Evolutionary conservation across 1,139 yeast genomes (phyloP), one percentile per base, ranked within the genome.

Genomic region (Candida tropicalis): DNA sequence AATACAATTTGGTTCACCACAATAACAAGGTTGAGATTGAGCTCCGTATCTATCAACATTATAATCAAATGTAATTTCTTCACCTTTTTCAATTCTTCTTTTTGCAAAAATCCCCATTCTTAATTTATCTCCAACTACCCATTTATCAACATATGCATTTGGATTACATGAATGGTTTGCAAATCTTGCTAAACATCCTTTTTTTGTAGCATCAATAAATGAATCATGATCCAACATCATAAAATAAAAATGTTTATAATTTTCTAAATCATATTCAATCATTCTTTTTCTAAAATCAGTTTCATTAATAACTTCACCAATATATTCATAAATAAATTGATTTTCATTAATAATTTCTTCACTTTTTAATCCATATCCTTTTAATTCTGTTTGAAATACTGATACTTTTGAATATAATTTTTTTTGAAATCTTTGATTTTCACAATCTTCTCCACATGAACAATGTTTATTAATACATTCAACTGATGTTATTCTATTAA

Each of bases 1-100:
- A 37, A 89, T 76, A 75, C 99, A 93, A 64, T 88, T 91, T 20
- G 86, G 76, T 52, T 91, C 96, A 2, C 96, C 97, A 68, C 99
- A 93, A 65, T 87, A 87, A 65, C 99, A 93, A 18, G 89, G 87
- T 65, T 93, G 98, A 6, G 95, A 90, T 50, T 83, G 84, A 1
- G 97, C 95, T 22, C 99, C 99, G 62, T 90, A 93, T 48, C 99
- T 74, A 64, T 93, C 99, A 22, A 93, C 98, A 59, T 93, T 93
- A 63, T 93, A 93, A 65, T 93, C 97, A 66, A 93, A 91, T 0
- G 97, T 88, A 50, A 93, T 82, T 61, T 93, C 99, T 63, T 93
- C 98, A 38, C 97, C 97, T 44, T 65, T 65, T n/a, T 54, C 46
- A 43, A 93, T 88, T 26, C 71, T 65, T 51, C 96, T 72, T 55